Evolutionary conservation across 148 eudicot genomes (phyloP).

Genomic region (Rhododendron henanense): DNA sequence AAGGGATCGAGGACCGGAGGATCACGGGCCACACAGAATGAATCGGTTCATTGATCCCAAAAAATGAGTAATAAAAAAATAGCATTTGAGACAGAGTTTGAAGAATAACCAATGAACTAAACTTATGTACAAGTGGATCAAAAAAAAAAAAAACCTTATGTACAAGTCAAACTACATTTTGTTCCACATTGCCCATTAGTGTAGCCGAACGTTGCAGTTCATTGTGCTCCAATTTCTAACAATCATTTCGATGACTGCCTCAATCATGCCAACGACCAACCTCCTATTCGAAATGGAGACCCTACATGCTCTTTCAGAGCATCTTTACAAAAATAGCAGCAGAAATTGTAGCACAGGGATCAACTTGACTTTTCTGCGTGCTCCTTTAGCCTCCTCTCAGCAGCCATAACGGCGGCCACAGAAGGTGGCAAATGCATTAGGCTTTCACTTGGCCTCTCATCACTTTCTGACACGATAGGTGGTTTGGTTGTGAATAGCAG

Average conservation of each 20-base stretch:
- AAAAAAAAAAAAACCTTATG: neutral
- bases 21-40: too few relatives aligned
- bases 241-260: neutral
- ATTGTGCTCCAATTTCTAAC: neutral
- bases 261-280: neutral
- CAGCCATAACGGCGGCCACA: slow-evolving; percentile 83
- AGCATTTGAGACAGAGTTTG: neutral
- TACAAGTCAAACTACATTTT: neutral
- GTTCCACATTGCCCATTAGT: neutral
- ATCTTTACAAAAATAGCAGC: neutral
- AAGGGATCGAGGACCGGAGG: too few relatives aligned
- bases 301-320: neutral
- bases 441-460: slow-evolving; percentile 33
- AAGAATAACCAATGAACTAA: neutral
- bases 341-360: neutral
- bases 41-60: too few relatives aligned
- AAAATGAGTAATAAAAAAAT: too few relatives aligned
- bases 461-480: slow-evolving; percentile 11
- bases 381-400: slow-evolving; percentile 66
- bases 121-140: neutral
- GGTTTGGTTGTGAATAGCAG: slow-evolving; percentile 42
- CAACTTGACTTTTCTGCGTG: slow-evolving; percentile 6
- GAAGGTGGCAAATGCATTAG: slow-evolving; percentile 71
- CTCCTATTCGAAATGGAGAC: neutral
- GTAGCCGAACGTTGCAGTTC: neutral